Base-by-base conservation (phyloP, 768 basidiomycete genomes). In the Omphalotus guepiniiformis region DNA sequence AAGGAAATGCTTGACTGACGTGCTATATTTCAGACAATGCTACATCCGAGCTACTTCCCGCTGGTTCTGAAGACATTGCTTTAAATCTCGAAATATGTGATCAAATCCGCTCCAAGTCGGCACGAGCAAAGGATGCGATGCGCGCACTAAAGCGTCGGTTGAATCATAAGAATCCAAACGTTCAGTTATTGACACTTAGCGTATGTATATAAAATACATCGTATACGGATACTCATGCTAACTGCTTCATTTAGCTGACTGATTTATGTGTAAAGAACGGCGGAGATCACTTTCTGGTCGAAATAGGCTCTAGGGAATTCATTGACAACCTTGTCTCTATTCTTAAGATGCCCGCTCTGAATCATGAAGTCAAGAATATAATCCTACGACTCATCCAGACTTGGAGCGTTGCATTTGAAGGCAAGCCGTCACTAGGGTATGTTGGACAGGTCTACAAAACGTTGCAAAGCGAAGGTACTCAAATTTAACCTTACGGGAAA, bases 241-340 rank as follows among this genome's bases (percentile, higher is more conserved):
- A 36, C 12, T 42, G n/a, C 16, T 22, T 23, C 30, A 26, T 42
- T 9, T 61, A 95, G 88, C 73, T 97, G 40, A 83, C 88, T 39
- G 96, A 98, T 65, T 75, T 84, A 7, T 93, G 91, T 58, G 78
- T 98, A 63, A 99, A 99, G 83, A 99, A 99, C 58, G 93, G 92
- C 8, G 96, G 96, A 0, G 93, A 97, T 55, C 80, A 83, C 36
- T 98, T 99, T 60, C 69, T 98, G 41, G 64, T 65, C 2, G 93
- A 96, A 62, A 66, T 95, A 38, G 82, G 88, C 4, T 91, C 90
- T 4, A 76, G 91, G 47, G 93, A 97, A 60, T 95, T 94, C 61
- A 84, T 95, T 66, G 93, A 95, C 64, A 94, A 94, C 60, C 76
- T 95, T 42, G 86, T 89, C 35, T 93, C 88, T 6, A 83, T 95